Evolutionary conservation across 2,329 filamentous ascomycete genomes (phyloP), one percentile per base, ranked within the genome.

Genomic region (Xenosphaeropsis pyriputrescens): DNA sequence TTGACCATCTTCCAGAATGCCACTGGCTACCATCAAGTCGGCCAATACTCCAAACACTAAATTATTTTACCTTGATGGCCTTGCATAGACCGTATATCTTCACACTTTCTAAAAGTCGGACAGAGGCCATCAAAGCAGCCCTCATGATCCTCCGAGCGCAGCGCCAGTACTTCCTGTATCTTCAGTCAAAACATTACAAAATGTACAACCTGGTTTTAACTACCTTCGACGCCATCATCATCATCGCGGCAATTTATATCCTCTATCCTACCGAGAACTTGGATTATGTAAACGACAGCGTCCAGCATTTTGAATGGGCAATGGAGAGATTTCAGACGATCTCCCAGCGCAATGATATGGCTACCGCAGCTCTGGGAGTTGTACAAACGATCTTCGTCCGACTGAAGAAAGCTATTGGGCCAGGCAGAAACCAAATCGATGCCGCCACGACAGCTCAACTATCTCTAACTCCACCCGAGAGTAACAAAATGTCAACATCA

Each of bases 61-160:
- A 46, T 5, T 57, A 64, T 0, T 74, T 77, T 48, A 65, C 68
- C 40, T 54, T 71, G 35, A 71, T 78, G 57, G 71, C 70, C 4
- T 58, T 79, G 30, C 74, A 79, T 43, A 62, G 73, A 17, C 71
- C 72, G 0, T 78, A 76, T 47, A 66, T 78, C 15, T 77, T 78
- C 45, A 72, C 70, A 13, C 64, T 69, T 11, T 52, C 61, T 5
- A 55, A 59, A 29, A 74, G 68, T 47, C 60, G 73, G n/a, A 58
- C 59, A 4, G 67, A 70, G 44, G 72, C 72, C 2, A 60, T 78
- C 4, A 61, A 62, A 45, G 70, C 72, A 4, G 70, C 67, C 35
- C 47, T 78, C 3, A 59, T 60, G 2, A 70, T 75, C 56, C 59
- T 79, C 2, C 62, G 68, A 17, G 58, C 68, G 13, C 73, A 78